Base-by-base conservation (phyloP, 2,329 filamentous ascomycete species). In the Alternaria panax region DNA sequence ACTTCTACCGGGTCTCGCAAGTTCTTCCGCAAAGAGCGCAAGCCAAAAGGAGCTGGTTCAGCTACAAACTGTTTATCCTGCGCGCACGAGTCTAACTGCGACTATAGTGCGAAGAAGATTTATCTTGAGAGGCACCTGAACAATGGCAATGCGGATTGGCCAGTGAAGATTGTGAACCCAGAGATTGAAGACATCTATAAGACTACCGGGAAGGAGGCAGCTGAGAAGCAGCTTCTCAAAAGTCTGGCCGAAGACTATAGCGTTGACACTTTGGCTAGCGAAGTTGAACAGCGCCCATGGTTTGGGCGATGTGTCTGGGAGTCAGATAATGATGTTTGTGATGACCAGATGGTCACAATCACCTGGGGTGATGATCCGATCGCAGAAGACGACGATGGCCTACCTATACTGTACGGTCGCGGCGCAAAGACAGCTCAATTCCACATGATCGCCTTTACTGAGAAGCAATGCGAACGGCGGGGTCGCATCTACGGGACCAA, bases 271-370 rank as follows among this genome's bases (percentile, higher is more conserved):
- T 80, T 83, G 14, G 72, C 78, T 1, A 73, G 78, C 7, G 77
- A 82, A n/a, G 80, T 88, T 5, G 80, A 84, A 48, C 70, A 72
- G 11, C 77, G 85, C 5, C 80, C 83, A 1, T 89, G 93, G 92
- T 98, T 93, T 73, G 95, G 95, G 0, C 88, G 94, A n/a, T 99
- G 95, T 74, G 95, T 98, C 1, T 98, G 89, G 80, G 95, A 97
- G 75, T 84, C 89, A 5, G 93, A 96, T 79, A 99, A 98, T 79
- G 89, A 96, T 71, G 95, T 98, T 41, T 92, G 89, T 71, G 95
- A 99, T 76, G 92, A 98, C 71, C 94, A 98, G 77, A 86, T 90
- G 25, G 95, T 98, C 20, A 94, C 91, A 0, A 87, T 98, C 52
- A 88, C 86, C 4, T 98, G 94, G 93, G 90, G 93, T 12, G 92